Conservation (phyloP, 2,329 filamentous ascomycete genomes). For the Penicillium vulpinum region DNA sequence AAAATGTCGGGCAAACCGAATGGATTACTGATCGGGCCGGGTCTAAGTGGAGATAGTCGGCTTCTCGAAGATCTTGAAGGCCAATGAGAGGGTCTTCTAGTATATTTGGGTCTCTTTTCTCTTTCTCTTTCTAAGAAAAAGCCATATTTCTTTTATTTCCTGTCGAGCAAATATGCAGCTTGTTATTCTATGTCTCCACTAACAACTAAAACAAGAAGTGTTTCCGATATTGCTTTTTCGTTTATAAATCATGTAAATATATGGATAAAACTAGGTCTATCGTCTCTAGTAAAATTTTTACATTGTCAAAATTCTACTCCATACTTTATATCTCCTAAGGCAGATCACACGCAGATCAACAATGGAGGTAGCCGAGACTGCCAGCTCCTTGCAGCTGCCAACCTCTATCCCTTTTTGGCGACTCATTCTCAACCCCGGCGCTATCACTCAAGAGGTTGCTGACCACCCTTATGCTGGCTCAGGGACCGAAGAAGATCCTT, state of each 20-base stretch:
- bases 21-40: slow-evolving; percentile 10
- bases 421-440: slow-evolving; percentile 33
- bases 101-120: not conserved
- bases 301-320: not conserved
- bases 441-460: slow-evolving; percentile 37
- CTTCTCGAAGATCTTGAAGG: not conserved
- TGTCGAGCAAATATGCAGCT: not conserved
- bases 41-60: slow-evolving; percentile 4
- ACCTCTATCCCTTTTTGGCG: slow-evolving; percentile 38
- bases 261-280: not conserved
- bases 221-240: not conserved
- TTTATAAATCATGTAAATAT: not conserved
- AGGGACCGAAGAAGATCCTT: slow-evolving; percentile 46
- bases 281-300: not conserved
- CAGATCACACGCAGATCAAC: not conserved
- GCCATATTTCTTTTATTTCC: not conserved
- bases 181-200: not conserved
- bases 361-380: slow-evolving; percentile 11
- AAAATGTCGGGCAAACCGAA: not conserved
- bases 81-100: not conserved
- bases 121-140: no score
- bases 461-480: slow-evolving; percentile 38
- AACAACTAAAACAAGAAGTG: not conserved
- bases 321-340: no score
- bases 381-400: slow-evolving; percentile 13